These are phyloP conservation scores for Bacterosira constricta DNA, from an alignment of 108 stramenopile genomes.

Conservation along the genomic window DNA sequence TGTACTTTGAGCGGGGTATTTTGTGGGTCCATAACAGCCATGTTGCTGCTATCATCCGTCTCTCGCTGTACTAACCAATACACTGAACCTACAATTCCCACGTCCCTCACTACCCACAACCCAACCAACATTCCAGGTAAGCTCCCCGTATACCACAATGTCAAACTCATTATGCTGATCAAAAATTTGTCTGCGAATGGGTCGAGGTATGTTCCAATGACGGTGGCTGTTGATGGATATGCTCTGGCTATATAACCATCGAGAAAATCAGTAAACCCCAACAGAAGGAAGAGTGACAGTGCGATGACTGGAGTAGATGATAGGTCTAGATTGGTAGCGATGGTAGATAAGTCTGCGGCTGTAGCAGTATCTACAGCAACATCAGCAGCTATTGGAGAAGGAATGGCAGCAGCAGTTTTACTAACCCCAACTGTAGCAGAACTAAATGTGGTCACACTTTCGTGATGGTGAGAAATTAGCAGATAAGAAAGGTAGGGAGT, in stretches of 20 bases:
- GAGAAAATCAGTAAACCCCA: constrained; percentile 72
- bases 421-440: constrained; percentile 20
- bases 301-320: constrained; percentile 29
- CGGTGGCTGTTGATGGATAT: constrained; percentile 59
- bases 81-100: constrained; percentile 45
- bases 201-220: constrained; percentile 85
- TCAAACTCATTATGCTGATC: constrained; percentile 42
- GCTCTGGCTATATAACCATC: constrained; percentile 86
- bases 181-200: constrained; percentile 86
- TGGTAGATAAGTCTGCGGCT: constrained; percentile 4
- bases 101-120: constrained; percentile 72
- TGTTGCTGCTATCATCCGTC: constrained; percentile 23
- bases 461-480: constrained; percentile 60
- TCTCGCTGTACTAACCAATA: constrained; percentile 42
- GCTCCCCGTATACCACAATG: constrained; percentile 63
- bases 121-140: constrained; percentile 68
- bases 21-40: constrained; percentile 57
- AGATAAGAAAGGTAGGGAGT: constrained; percentile 78
- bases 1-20: constrained; percentile 70
- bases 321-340: constrained; percentile 18
- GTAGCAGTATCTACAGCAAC: background rate
- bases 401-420: constrained; percentile 2
- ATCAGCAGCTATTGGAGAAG: background rate
- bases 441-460: constrained; percentile 42
- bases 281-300: constrained; percentile 43